A percentile compares a stretch with the other conserved stretches of the same genome.
Evolutionary conservation across 768 basidiomycete genomes (phyloP).

Genomic region (Serendipita sp.): DNA sequence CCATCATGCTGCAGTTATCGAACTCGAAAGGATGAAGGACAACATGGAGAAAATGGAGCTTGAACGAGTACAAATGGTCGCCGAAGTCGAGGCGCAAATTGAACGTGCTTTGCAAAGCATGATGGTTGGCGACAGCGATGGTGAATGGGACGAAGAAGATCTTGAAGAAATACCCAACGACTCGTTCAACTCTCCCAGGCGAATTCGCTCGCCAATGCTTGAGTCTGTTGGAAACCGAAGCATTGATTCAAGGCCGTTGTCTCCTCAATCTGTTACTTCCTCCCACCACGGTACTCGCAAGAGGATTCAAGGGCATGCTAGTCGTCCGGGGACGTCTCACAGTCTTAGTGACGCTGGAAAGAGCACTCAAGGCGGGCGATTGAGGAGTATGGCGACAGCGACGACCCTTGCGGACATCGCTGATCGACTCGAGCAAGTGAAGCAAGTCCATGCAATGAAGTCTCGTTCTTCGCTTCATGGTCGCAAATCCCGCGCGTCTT

Average conservation of each 20-base stretch:
- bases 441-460: neutral
- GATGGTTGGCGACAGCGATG: constrained; percentile 49
- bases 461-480: neutral
- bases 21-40: constrained; percentile 68
- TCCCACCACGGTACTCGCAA: neutral
- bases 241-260: constrained; percentile 30
- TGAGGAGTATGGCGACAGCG: constrained; percentile 64
- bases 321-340: constrained; percentile 29
- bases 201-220: neutral
- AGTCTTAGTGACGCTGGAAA: constrained; percentile 38
- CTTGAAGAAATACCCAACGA: constrained; percentile 17
- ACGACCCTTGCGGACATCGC: constrained; percentile 53
- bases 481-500: neutral
- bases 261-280: constrained; percentile 30
- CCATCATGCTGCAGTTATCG: constrained; percentile 62
- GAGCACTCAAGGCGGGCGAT: constrained; percentile 21
- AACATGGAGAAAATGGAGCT: constrained; percentile 79
- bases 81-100: constrained; percentile 86
- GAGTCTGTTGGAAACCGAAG: neutral
- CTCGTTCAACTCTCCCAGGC: constrained; percentile 50
- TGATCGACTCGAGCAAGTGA: constrained; percentile 6
- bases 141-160: constrained; percentile 28
- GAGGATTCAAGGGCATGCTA: neutral
- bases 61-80: constrained; percentile 77
- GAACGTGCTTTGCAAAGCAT: constrained; percentile 73